These are phyloP conservation scores for Phaeosphaeriaceae sp. DNA, from an alignment of 2,329 filamentous ascomycete species.

Conservation along the genomic window DNA sequence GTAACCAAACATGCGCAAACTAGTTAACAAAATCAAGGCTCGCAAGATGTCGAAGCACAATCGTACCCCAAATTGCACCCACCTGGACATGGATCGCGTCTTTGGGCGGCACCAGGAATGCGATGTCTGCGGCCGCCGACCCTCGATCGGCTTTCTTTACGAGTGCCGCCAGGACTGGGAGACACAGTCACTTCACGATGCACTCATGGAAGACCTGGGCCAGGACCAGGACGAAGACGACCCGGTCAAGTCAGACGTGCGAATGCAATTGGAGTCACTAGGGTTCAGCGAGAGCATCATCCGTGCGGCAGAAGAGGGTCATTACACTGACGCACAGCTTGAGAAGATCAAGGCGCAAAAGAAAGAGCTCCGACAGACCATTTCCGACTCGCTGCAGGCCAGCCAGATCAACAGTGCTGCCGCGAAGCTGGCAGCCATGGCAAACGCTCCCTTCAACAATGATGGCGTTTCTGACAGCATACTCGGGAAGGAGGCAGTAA, in stretches of 20 bases:
- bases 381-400: slow-evolving; percentile 29
- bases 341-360: slow-evolving; percentile 41
- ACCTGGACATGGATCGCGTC: slow-evolving; percentile 71
- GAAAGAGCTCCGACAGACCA: slow-evolving; percentile 35
- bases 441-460: slow-evolving; percentile 17
- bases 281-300: slow-evolving; percentile 46
- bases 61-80: slow-evolving; percentile 63
- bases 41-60: slow-evolving; percentile 27
- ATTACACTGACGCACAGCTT: slow-evolving; percentile 43
- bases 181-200: slow-evolving; percentile 11
- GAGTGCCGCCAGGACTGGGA: slow-evolving; percentile 69
- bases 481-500: slow-evolving; percentile 18
- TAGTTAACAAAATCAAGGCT: slow-evolving; percentile 26
- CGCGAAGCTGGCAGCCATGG: slow-evolving; percentile 19
- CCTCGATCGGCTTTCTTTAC: slow-evolving; percentile 75
- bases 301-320: slow-evolving; percentile 38
- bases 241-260: slow-evolving; percentile 27
- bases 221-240: background rate
- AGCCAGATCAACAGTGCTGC: slow-evolving; percentile 24
- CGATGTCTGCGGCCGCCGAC: slow-evolving; percentile 62
- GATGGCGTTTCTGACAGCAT: slow-evolving; percentile 29
- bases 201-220: slow-evolving; percentile 3
- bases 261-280: slow-evolving; percentile 34
- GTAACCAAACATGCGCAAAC: slow-evolving; percentile 7
- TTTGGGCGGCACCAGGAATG: slow-evolving; percentile 63